These are phyloP conservation scores for Nakazawaea ishiwadae DNA, from an alignment of 805 yeast species.

Conservation along the genomic window DNA sequence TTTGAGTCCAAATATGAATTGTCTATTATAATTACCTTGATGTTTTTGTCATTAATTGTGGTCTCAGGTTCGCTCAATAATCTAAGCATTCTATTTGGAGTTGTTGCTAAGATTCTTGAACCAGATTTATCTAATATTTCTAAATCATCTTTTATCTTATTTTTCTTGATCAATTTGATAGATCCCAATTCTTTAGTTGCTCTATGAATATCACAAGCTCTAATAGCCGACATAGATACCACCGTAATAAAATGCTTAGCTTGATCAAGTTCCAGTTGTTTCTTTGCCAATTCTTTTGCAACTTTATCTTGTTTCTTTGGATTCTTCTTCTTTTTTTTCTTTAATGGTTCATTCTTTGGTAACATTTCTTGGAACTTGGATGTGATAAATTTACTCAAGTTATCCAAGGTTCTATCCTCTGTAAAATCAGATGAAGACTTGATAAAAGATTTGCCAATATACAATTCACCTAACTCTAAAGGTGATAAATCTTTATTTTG, in stretches of 20 bases:
- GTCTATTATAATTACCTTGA: slow-evolving; percentile 56
- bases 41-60: slow-evolving; percentile 34
- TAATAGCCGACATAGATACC: slow-evolving; percentile 70
- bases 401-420: slow-evolving; percentile 47
- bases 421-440: slow-evolving; percentile 58
- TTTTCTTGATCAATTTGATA: slow-evolving; percentile 70
- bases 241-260: slow-evolving; percentile 45
- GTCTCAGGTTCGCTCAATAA: slow-evolving; percentile 40
- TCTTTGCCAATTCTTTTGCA: slow-evolving; percentile 22
- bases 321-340: slow-evolving; percentile 21
- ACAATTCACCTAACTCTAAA: slow-evolving; percentile 66
- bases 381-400: slow-evolving; percentile 50
- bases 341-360: slow-evolving; percentile 26
- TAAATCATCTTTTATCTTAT: slow-evolving; percentile 62
- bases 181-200: slow-evolving; percentile 51
- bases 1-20: slow-evolving; percentile 58
- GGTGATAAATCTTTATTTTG: slow-evolving; percentile 65
- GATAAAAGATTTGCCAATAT: slow-evolving; percentile 49
- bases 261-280: slow-evolving; percentile 15
- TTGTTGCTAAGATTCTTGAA: slow-evolving; percentile 52
- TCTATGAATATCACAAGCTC: slow-evolving; percentile 84
- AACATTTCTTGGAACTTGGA: slow-evolving; percentile 43
- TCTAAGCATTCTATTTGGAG: slow-evolving; percentile 55
- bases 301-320: slow-evolving; percentile 21
- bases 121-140: slow-evolving; percentile 36